phyloP scores from a whole-genome alignment of 2,329 filamentous ascomycete species.

The Scopulariopsis brevicaulis region DNA sequence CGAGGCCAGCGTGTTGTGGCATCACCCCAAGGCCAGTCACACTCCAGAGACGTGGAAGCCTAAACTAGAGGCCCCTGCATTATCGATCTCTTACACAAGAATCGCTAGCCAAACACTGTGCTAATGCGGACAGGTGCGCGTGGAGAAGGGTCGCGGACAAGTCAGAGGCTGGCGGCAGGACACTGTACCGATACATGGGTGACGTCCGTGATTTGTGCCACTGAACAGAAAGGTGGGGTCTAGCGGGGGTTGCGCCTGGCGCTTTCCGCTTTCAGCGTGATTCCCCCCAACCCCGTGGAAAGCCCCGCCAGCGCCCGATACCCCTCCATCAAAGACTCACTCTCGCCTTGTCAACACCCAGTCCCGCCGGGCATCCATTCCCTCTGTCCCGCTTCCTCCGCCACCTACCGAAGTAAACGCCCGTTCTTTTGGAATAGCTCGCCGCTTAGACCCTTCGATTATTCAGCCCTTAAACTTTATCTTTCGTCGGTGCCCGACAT shows the following conservation, averaged over 20 bases:
- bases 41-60: not conserved
- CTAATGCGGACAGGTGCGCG: not conserved
- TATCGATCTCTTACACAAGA: not conserved
- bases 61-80: not conserved
- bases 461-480: not conserved
- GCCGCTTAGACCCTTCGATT: not conserved
- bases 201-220: not conserved
- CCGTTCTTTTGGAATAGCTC: not conserved
- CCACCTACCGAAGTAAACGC: not conserved
- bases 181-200: not conserved
- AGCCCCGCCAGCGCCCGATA: not conserved
- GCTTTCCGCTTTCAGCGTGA: not conserved
- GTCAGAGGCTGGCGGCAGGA: not conserved
- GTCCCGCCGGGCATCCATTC: not conserved
- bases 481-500: not conserved
- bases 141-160: not conserved
- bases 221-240: not conserved
- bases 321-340: not conserved
- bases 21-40: not conserved
- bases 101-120: not conserved
- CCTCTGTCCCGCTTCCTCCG: not conserved
- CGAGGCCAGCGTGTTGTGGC: not conserved
- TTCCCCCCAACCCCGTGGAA: not conserved
- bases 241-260: not conserved
- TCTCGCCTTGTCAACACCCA: not conserved